Percentiles rank a stretch among this genome's conserved stretches.
phyloP scores from a whole-genome alignment of 108 stramenopile species.

The Fragilariopsis cylindrus region DNA sequence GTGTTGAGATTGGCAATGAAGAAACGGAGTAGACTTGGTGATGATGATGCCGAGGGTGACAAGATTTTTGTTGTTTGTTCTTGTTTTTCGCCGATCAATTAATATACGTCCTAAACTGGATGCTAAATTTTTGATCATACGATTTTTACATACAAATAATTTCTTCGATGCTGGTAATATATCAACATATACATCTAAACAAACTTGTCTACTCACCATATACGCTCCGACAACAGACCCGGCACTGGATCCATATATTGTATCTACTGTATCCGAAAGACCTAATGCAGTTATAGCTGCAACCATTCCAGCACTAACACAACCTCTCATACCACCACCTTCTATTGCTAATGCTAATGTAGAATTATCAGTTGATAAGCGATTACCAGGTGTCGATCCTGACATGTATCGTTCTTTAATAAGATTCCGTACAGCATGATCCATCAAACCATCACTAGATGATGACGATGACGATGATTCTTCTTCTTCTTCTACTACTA shows the following conservation, averaged over 20 bases:
- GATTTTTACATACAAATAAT: conserved; percentile 66
- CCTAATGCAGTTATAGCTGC: conserved; percentile 77
- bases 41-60: not conserved
- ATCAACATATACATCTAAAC: conserved; percentile 79
- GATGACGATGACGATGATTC: not conserved
- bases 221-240: conserved; percentile 79
- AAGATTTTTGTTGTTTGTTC: not conserved
- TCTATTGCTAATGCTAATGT: conserved; percentile 84
- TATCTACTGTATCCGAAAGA: conserved; percentile 66
- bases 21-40: not conserved
- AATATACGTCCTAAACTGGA: conserved; percentile 24
- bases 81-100: not conserved
- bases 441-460: not conserved
- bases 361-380: conserved; percentile 48
- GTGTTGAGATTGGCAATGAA: not conserved
- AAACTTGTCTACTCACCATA: conserved; percentile 76
- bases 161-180: conserved; percentile 62
- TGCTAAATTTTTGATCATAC: conserved; percentile 33
- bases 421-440: conserved; percentile 70
- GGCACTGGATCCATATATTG: conserved; percentile 75
- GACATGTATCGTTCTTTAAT: conserved; percentile 50
- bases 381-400: conserved; percentile 57
- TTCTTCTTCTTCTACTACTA: not conserved
- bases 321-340: conserved; percentile 82
- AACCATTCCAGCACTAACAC: conserved; percentile 79